Conservation (phyloP, 768 basidiomycete genomes). For the Boletus patriciae region DNA sequence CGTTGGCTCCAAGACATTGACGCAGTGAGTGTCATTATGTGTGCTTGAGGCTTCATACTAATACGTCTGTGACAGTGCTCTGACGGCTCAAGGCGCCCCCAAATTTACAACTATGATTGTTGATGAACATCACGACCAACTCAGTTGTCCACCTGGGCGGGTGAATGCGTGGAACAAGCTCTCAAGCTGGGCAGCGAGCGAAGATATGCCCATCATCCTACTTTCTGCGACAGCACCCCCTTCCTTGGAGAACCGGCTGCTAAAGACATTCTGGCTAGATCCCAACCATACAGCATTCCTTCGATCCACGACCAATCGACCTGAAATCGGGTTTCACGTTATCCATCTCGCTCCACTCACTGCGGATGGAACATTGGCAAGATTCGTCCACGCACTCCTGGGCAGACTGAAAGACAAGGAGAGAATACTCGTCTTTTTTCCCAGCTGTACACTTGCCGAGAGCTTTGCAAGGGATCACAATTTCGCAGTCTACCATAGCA, state of each 20-base stretch:
- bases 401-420: not conserved
- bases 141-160: not conserved
- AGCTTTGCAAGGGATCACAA: not conserved
- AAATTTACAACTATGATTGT: not conserved
- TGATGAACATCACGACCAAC: slow-evolving; percentile 10
- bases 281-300: not conserved
- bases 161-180: not conserved
- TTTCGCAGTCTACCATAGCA: not conserved
- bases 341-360: not conserved
- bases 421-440: not conserved
- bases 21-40: not conserved
- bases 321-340: not conserved
- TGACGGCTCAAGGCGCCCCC: not conserved
- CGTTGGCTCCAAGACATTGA: not conserved
- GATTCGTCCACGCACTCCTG: not conserved
- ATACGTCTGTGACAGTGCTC: not conserved
- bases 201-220: not conserved
- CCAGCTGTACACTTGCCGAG: not conserved
- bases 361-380: not conserved
- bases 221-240: not conserved
- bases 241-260: not conserved
- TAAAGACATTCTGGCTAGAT: not conserved
- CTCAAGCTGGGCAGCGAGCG: not conserved
- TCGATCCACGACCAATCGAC: not conserved
- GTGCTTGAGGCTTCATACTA: not conserved